Conservation (phyloP, 1,284 basidiomycete genomes). For the Malassezia yamatoensis region DNA sequence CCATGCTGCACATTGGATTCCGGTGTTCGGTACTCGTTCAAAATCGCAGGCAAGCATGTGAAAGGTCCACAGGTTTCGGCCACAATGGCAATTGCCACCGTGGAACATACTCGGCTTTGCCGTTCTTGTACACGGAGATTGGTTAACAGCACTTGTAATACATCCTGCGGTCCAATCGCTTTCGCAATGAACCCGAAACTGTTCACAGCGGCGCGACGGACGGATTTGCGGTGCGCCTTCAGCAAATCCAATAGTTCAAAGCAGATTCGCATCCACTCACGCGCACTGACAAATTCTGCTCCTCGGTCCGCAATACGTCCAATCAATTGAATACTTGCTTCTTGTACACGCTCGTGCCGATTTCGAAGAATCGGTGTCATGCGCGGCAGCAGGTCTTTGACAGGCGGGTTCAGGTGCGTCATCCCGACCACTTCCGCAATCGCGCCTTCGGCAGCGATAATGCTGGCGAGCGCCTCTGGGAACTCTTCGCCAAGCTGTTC, state of each 20-base stretch:
- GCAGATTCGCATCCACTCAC: constrained; percentile 99
- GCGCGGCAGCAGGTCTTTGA: constrained; percentile 92
- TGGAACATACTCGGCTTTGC: constrained; percentile 95
- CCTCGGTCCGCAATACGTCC: constrained; percentile 99
- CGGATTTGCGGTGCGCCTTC: constrained; percentile 98
- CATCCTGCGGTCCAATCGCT: constrained; percentile 96
- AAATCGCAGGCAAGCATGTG: constrained; percentile 95
- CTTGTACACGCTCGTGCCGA: constrained; percentile 98
- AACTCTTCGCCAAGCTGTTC: constrained; percentile 99
- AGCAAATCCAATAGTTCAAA: constrained; percentile 93
- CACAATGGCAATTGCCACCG: constrained; percentile 72
- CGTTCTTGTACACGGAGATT: constrained; percentile 97
- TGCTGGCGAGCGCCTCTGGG: constrained; percentile 88
- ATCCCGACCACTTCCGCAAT: constrained; percentile 99
- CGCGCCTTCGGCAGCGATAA: constrained; percentile 94
- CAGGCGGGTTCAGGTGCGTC: constrained; percentile 99
- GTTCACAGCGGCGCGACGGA: constrained; percentile 95
- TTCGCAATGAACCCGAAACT: constrained; percentile 99
- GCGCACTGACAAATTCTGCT: constrained; percentile 91
- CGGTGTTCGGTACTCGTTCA: constrained; percentile 91
- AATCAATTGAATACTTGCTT: constrained; percentile 97
- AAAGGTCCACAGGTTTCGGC: constrained; percentile 96
- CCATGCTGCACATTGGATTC: constrained; percentile 99
- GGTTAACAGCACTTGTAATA: constrained; percentile 86
- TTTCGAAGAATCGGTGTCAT: constrained; percentile 99